Percentiles rank a stretch among this genome's conserved stretches.
Evolutionary conservation across 2,329 filamentous ascomycete species (phyloP).

Genomic region (Ilyonectria destructans): DNA sequence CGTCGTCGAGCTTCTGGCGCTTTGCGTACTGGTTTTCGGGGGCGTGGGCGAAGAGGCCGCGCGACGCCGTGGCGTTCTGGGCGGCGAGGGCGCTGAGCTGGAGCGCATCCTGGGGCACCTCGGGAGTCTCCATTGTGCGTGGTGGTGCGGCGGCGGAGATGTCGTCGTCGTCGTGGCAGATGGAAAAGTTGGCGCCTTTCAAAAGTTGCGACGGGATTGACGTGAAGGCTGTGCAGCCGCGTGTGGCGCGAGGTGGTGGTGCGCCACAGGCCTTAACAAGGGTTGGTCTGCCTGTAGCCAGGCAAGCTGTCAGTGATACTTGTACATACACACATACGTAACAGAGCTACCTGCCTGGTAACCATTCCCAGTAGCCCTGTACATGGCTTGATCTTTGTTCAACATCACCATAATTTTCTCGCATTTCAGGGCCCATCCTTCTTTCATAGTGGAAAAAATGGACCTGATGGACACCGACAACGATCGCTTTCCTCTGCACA

Average conservation of each 20-base stretch:
- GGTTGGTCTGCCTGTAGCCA: background rate
- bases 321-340: background rate
- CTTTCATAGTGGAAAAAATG: constrained; percentile 32
- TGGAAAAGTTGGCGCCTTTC: constrained; percentile 30
- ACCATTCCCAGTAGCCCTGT: constrained; percentile 11
- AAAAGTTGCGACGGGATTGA: constrained; percentile 45
- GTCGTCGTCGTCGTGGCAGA: constrained; percentile 14
- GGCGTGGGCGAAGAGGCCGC: constrained; percentile 52
- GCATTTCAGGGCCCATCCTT: background rate
- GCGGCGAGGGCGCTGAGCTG: constrained; percentile 55
- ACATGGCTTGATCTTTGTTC: constrained; percentile 7
- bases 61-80: constrained; percentile 55
- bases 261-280: constrained; percentile 34
- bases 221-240: constrained; percentile 48
- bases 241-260: constrained; percentile 48
- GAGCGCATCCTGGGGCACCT: constrained; percentile 53
- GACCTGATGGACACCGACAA: constrained; percentile 53
- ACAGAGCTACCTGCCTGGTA: constrained; percentile 8
- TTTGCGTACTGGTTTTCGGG: constrained; percentile 51
- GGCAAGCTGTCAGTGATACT: background rate
- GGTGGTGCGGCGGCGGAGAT: constrained; percentile 23
- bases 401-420: background rate
- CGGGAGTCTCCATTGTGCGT: constrained; percentile 54
- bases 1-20: constrained; percentile 58
- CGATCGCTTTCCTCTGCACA: constrained; percentile 87